These are phyloP conservation scores for Suillus americanus DNA, from an alignment of 768 basidiomycete genomes.

Conservation along the genomic window DNA sequence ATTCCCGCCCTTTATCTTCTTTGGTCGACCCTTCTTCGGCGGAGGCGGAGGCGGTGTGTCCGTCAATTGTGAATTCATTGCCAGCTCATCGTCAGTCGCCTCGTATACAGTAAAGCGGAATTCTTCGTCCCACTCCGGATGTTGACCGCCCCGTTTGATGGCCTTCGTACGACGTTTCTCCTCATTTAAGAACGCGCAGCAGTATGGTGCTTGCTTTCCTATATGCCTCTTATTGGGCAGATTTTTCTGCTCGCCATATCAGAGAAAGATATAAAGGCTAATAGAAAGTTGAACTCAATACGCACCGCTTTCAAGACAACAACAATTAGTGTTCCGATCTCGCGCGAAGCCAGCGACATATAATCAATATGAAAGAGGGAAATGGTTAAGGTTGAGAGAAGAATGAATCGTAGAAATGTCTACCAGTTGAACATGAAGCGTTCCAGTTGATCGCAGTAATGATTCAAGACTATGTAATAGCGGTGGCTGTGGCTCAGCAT, in stretches of 20 bases:
- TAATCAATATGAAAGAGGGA: slow-evolving; percentile 11
- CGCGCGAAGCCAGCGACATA: slow-evolving; percentile 64
- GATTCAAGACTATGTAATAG: not conserved
- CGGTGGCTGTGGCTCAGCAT: not conserved
- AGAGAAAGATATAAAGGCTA: slow-evolving; percentile 11
- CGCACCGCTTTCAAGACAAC: slow-evolving; percentile 93
- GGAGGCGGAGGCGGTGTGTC: slow-evolving; percentile 66
- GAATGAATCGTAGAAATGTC: not conserved
- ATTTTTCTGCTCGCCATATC: slow-evolving; percentile 60
- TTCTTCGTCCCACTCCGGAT: slow-evolving; percentile 99
- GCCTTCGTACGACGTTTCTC: slow-evolving; percentile 88
- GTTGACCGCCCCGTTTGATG: slow-evolving; percentile 96
- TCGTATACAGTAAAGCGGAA: slow-evolving; percentile 89
- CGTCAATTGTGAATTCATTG: slow-evolving; percentile 39
- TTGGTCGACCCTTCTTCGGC: slow-evolving; percentile 48
- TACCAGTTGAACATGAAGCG: not conserved
- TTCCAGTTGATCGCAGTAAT: not conserved
- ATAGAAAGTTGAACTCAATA: slow-evolving; percentile 18
- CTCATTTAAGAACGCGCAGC: slow-evolving; percentile 72
- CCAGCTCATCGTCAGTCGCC: slow-evolving; percentile 58
- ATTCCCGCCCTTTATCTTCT: slow-evolving; percentile 67
- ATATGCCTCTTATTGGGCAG: slow-evolving; percentile 90
- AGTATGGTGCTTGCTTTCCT: slow-evolving; percentile 98
- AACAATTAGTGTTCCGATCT: slow-evolving; percentile 91
- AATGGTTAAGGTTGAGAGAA: not conserved